Conservation (phyloP, 148 eudicot species). For the Rhododendron molle region DNA sequence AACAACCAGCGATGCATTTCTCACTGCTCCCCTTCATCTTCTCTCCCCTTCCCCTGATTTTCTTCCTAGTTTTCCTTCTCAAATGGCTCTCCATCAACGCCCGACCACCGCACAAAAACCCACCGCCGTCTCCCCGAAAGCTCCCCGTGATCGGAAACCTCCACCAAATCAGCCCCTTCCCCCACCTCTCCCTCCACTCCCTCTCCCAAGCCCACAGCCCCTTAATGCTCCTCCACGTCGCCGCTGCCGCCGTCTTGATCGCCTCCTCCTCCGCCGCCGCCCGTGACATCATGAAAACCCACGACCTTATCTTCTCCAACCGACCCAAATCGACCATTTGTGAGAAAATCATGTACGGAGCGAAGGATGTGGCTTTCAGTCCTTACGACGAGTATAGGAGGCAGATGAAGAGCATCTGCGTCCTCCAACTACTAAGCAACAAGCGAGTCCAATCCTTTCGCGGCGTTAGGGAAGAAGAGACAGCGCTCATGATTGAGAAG, state of each 20-base stretch:
- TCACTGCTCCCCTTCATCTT: neutral
- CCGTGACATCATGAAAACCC: slow-evolving; percentile 47
- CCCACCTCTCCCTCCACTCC: no score
- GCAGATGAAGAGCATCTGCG: slow-evolving; percentile 43
- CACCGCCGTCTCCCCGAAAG: no score
- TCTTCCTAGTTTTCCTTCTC: slow-evolving; percentile 14
- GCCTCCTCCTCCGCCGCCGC: slow-evolving; percentile 45
- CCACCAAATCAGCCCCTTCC: no score
- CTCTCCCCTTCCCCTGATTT: neutral
- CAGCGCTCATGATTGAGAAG: neutral
- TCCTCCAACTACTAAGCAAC: slow-evolving; percentile 34
- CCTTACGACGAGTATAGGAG: slow-evolving; percentile 70
- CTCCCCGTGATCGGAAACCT: no score
- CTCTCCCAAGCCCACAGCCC: slow-evolving; percentile 36
- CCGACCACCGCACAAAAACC: no score
- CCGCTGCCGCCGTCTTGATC: slow-evolving; percentile 28
- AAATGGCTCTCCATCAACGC: slow-evolving; percentile 14
- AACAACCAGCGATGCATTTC: neutral
- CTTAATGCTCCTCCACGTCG: slow-evolving; percentile 50
- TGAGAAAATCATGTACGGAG: slow-evolving; percentile 18
- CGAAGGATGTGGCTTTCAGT: slow-evolving; percentile 25
- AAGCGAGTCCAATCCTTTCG: slow-evolving; percentile 17
- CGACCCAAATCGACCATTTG: slow-evolving; percentile 23
- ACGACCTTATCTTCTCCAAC: slow-evolving; percentile 39
- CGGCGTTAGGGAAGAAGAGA: slow-evolving; percentile 25